Conservation (phyloP, 2,329 filamentous ascomycete genomes). For the Geosmithia flava region DNA sequence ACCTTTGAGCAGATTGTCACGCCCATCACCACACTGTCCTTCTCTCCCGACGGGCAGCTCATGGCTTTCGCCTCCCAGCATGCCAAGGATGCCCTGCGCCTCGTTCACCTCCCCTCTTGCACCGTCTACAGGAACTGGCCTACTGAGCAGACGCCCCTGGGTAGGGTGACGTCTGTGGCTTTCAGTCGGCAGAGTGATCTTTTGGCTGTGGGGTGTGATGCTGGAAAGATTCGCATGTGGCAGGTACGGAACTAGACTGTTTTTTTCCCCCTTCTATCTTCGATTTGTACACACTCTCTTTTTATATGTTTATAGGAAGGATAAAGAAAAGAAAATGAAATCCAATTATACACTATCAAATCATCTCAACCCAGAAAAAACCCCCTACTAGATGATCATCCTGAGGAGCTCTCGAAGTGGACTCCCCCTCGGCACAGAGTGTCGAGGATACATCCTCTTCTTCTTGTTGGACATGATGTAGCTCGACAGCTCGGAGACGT, state of each 20-base stretch:
- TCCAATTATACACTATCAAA: background rate
- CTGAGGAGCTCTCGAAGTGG: slow-evolving; percentile 15
- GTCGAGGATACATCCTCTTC: slow-evolving; percentile 19
- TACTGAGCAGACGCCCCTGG: slow-evolving; percentile 77
- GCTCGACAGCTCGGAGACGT: slow-evolving; percentile 12
- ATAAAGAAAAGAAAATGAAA: background rate
- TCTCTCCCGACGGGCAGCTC: slow-evolving; percentile 83
- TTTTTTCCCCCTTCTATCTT: background rate
- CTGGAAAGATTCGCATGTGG: slow-evolving; percentile 81
- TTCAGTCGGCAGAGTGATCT: slow-evolving; percentile 54
- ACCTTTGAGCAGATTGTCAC: slow-evolving; percentile 80
- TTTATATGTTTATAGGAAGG: background rate
- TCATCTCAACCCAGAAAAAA: too few relatives aligned
- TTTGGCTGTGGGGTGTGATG: slow-evolving; percentile 79
- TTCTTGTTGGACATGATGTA: slow-evolving; percentile 9
- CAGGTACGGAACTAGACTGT: slow-evolving; percentile 56
- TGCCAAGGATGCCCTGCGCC: slow-evolving; percentile 76
- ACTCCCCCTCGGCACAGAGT: slow-evolving; percentile 22
- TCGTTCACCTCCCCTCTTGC: slow-evolving; percentile 84
- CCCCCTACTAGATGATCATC: background rate
- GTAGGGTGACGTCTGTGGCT: slow-evolving; percentile 64
- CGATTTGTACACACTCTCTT: background rate
- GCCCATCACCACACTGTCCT: slow-evolving; percentile 64
- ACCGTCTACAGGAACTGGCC: slow-evolving; percentile 98
- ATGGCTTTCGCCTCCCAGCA: slow-evolving; percentile 74